Evolutionary conservation across 2,329 filamentous ascomycete genomes (phyloP), one percentile per base, ranked within the genome.

Genomic region (Diplocarpon mali): DNA sequence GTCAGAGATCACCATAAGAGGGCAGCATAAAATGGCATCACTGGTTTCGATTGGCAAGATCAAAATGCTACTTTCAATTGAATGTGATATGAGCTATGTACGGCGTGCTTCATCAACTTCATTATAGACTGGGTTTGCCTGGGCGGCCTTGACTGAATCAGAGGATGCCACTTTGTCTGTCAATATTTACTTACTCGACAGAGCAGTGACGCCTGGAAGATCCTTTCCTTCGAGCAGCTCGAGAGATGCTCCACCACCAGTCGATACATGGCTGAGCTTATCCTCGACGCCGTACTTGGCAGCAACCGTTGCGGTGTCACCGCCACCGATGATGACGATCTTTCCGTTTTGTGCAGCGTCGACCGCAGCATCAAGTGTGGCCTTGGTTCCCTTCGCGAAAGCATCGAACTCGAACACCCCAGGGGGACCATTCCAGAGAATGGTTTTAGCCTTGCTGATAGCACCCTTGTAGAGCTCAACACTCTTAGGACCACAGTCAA

Each of bases 211-310:
- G 73, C 92, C 92, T 46, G 92, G 92, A 62, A 98, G 75, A 54
- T 87, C 90, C 78, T 98, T 98, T 69, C 92, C 92, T 78, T 98
- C 92, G 52, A 98, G 80, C 60, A 98, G 73, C 76, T 98, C 92
- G 62, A 98, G 74, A 59, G 83, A 90, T 56, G 92, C 92, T 70
- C 92, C 92, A 62, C 92, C 92, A 58, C 92, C 92, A 28, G 92
- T 98, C 40, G 88, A 95, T 53, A 98, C 92, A 72, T 98, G 92
- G 73, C 88, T 95, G 63, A 96, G 77, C 80, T 96, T 93, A 69
- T 86, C 80, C 76, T 98, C 92, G 52, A 86, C 90, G 44, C 82
- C 82, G 67, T 95, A 98, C 76, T 98, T 95, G 66, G 89, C 90
- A 44, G 92, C 92, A 38, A 96, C 92, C 49, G 92, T 98, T 40